phyloP scores from a whole-genome alignment of 1,284 basidiomycete genomes.

The Pisolithus thermaeus region DNA sequence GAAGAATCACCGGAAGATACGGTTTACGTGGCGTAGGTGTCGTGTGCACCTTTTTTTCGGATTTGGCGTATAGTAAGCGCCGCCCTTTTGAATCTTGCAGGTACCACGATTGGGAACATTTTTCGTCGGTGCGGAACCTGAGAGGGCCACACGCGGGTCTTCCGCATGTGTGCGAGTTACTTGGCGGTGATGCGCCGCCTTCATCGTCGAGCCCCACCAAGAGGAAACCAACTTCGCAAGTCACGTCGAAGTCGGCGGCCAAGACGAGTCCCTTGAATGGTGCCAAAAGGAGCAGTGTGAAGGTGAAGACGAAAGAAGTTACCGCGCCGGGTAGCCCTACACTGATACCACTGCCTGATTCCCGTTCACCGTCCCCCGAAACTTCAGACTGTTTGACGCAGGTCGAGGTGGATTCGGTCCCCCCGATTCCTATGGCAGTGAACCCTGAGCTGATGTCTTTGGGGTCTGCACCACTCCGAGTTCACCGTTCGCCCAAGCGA shows the following conservation, averaged over 20 bases:
- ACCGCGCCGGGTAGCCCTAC: slow-evolving; percentile 16
- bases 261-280: slow-evolving; percentile 27
- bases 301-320: slow-evolving; percentile 21
- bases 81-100: slow-evolving; percentile 30
- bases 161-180: slow-evolving; percentile 61
- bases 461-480: slow-evolving; percentile 27
- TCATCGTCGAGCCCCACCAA: slow-evolving; percentile 22
- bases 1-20: slow-evolving; percentile 33
- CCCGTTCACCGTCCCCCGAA: slow-evolving; percentile 42
- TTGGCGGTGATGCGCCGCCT: slow-evolving; percentile 26
- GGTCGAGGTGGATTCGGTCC: slow-evolving; percentile 26
- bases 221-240: slow-evolving; percentile 23
- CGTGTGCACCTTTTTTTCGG: slow-evolving; percentile 9
- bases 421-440: slow-evolving; percentile 19
- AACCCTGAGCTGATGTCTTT: slow-evolving; percentile 20
- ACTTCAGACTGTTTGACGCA: slow-evolving; percentile 24
- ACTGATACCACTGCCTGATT: slow-evolving; percentile 38
- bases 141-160: slow-evolving; percentile 79
- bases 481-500: slow-evolving; percentile 55
- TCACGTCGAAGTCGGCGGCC: slow-evolving; percentile 16
- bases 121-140: slow-evolving; percentile 85
- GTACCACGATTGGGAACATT: slow-evolving; percentile 92
- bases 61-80: slow-evolving; percentile 6
- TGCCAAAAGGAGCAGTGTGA: slow-evolving; percentile 22
- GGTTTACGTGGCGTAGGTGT: slow-evolving; percentile 75